Evolutionary conservation across 371 early-diverging fungal species (phyloP), one percentile per base, ranked within the genome.

Genomic region (Mortierella sp.): DNA sequence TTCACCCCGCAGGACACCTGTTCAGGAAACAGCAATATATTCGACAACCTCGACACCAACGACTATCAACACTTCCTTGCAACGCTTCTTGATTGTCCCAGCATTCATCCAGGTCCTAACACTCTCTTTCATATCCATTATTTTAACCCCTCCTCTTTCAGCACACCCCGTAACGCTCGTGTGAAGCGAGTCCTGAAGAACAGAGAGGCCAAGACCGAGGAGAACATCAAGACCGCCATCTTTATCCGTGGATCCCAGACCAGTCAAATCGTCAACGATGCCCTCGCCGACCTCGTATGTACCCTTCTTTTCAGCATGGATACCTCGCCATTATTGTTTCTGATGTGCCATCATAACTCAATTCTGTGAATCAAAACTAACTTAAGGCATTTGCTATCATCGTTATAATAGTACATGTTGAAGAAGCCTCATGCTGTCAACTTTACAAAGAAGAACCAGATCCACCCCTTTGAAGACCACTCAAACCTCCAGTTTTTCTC

Each of bases 391-490:
- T 41, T 4, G 41, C 41, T 41, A 41, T 41, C 41, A 0, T 82
- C 7, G 11, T 70, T 4, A 35, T n/a, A 65, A 44, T 88, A 97
- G 96, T 97, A 96, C 87, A 89, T 95, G 73, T 90, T 99, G 74
- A 98, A 98, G 89, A 96, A 97, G 83, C 97, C 99, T 7, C 90
- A 97, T 73, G 97, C 95, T 21, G 89, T 97, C 74, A 92, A 95
- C 77, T 98, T 99, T 87, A 89, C 92, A 72, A 98, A 97, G 87
- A 98, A 97, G 89, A 99, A 99, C 87, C 95, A 97, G 79, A 92
- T 99, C 77, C 96, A 96, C 72, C 99, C 99, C 14, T 99, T 99
- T 84, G 99, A 99, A 73, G 97, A 98, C 83, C 94, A 96, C 24
- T 93, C 95, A 51, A 93, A 95, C 71, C 89, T 99, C 44, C 98